Conservation (phyloP, 2,329 filamentous ascomycete genomes). For the Cercospora berteroae region DNA sequence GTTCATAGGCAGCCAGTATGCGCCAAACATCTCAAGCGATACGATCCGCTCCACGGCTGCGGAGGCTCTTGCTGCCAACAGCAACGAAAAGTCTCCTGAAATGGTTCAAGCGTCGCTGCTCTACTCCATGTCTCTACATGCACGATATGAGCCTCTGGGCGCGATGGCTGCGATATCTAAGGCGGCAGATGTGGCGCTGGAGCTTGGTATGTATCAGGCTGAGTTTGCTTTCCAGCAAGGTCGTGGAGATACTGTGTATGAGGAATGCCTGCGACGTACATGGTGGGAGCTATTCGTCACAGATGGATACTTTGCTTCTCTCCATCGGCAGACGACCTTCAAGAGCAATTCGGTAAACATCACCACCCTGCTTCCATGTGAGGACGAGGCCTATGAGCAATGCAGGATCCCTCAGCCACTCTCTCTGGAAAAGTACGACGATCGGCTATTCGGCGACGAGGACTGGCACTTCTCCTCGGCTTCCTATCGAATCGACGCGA, state of each 20-base stretch:
- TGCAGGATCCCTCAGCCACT: constrained; percentile 51
- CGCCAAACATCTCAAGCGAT: constrained; percentile 36
- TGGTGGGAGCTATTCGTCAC: constrained; percentile 88
- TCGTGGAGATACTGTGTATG: constrained; percentile 63
- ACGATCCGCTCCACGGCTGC: constrained; percentile 46
- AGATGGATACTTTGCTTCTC: constrained; percentile 79
- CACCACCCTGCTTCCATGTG: constrained; percentile 74
- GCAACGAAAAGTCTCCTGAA: constrained; percentile 42
- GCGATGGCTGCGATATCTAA: constrained; percentile 65
- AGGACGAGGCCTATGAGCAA: constrained; percentile 67
- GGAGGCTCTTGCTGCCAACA: constrained; percentile 50
- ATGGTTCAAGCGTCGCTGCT: constrained; percentile 75
- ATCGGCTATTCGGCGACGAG: constrained; percentile 69
- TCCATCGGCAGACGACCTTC: constrained; percentile 70
- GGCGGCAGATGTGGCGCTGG: constrained; percentile 69
- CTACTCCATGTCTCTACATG: constrained; percentile 74
- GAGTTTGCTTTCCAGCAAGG: constrained; percentile 65
- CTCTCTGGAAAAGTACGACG: constrained; percentile 73
- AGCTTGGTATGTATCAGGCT: constrained; percentile 71
- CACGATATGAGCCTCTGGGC: constrained; percentile 67
- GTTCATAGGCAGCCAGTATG: constrained; percentile 57
- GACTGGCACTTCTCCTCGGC: constrained; percentile 76
- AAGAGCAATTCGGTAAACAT: constrained; percentile 64
- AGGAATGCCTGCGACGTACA: constrained; percentile 82
- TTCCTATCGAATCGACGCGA: constrained; percentile 77